phyloP scores from a whole-genome alignment of 2,329 filamentous ascomycete species.

The Paecilomyces fulvus region DNA sequence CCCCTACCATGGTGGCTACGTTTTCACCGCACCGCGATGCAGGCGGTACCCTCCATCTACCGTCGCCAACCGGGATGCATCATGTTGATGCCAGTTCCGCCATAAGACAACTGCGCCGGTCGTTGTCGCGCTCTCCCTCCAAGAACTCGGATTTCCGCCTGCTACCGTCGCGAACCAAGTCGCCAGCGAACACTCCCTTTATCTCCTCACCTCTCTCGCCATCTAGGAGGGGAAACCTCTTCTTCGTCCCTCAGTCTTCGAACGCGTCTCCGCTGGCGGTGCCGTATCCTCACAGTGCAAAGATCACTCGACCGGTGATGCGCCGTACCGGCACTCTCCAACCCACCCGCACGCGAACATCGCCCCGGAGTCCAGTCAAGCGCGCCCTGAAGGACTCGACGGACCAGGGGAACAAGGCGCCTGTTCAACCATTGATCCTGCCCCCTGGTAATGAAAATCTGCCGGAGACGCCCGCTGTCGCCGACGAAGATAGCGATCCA shows the following conservation, averaged over 20 bases:
- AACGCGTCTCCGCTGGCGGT: conserved; percentile 50
- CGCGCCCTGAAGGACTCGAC: conserved; percentile 63
- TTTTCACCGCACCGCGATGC: conserved; percentile 43
- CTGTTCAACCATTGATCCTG: conserved; percentile 40
- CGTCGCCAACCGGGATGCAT: conserved; percentile 75
- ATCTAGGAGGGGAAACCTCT: conserved; percentile 46
- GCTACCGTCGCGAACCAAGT: conserved; percentile 40
- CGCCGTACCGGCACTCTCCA: conserved; percentile 28
- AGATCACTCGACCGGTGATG: conserved; percentile 43
- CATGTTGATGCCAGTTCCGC: conserved; percentile 75
- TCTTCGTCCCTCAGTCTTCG: conserved; percentile 38
- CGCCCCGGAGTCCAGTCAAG: conserved; percentile 73
- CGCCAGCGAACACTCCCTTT: conserved; percentile 43
- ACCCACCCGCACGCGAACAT: conserved; percentile 52
- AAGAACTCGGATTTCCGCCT: conserved; percentile 65
- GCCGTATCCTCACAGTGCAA: conserved; percentile 58
- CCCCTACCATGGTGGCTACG: conserved; percentile 35
- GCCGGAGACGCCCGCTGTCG: conserved; percentile 17
- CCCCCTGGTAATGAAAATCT: conserved; percentile 41
- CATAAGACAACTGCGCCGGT: conserved; percentile 75
- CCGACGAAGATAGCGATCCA: conserved; percentile 2
- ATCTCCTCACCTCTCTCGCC: conserved; percentile 51
- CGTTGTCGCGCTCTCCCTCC: conserved; percentile 86
- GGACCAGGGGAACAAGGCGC: conserved; percentile 62
- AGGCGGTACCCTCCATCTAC: conserved; percentile 74